Percentiles rank a stretch among this genome's conserved stretches.
These are phyloP conservation scores for Monosiga brevicollis DNA, from an alignment of 78 protist genomes.

Conservation along the genomic window DNA sequence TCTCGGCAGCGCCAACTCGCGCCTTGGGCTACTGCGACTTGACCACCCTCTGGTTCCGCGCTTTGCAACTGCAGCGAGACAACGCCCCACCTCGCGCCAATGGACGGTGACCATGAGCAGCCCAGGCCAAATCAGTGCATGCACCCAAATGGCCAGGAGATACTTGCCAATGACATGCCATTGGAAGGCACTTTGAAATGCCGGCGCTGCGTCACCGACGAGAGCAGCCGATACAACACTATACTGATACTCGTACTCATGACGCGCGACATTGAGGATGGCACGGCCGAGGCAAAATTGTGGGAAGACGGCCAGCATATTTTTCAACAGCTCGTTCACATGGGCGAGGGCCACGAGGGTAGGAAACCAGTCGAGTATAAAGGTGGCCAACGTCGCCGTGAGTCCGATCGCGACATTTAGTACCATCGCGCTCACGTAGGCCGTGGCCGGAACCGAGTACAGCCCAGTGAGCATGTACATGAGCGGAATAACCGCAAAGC, in stretches of 20 bases:
- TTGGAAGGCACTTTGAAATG: too few species aligned
- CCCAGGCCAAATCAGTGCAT: too few species aligned
- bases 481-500: slow-evolving; percentile 3
- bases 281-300: slow-evolving; percentile 10
- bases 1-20: too few species aligned
- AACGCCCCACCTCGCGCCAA: too few species aligned
- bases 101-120: too few species aligned
- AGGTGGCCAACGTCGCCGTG: not conserved
- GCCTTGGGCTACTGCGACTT: too few species aligned
- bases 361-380: not conserved
- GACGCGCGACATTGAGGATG: not conserved
- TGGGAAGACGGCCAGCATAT: not conserved
- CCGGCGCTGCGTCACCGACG: too few species aligned
- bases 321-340: not conserved
- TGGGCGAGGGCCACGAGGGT: not conserved
- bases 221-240: not conserved
- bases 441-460: slow-evolving; percentile 13
- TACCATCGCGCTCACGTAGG: not conserved
- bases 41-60: too few species aligned
- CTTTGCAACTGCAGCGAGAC: too few species aligned
- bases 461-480: not conserved
- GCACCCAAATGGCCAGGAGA: too few species aligned
- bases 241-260: not conserved
- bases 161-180: not conserved
- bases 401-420: not conserved